Conservation (phyloP, 306 rosid genomes). For the Begonia loranthoides region DNA sequence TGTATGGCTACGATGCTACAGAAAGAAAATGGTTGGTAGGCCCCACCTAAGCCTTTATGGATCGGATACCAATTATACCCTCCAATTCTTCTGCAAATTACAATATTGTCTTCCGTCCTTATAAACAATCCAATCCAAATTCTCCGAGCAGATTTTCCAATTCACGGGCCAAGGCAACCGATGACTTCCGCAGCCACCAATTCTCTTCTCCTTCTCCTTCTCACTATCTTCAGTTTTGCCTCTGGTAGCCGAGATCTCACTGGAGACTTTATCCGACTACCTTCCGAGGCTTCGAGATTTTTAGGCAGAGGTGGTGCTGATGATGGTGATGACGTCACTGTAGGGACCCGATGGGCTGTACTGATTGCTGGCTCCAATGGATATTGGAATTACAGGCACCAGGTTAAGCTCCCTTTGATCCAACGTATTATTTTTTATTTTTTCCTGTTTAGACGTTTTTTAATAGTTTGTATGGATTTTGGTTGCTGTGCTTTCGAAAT, state of each 20-base stretch:
- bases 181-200: constrained; percentile 22
- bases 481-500: too few relatives aligned
- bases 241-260: constrained; percentile 32
- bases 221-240: constrained; percentile 13
- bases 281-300: constrained; percentile 51
- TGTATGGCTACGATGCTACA: too few relatives aligned
- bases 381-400: constrained; percentile 95
- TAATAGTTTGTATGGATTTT: too few relatives aligned
- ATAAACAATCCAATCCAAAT: too few relatives aligned
- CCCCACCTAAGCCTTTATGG: too few relatives aligned
- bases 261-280: constrained; percentile 49
- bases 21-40: too few relatives aligned
- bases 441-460: neutral
- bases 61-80: too few relatives aligned
- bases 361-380: constrained; percentile 85
- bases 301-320: constrained; percentile 16
- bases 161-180: neutral
- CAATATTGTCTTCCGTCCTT: too few relatives aligned
- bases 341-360: constrained; percentile 86
- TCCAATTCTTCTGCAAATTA: too few relatives aligned
- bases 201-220: constrained; percentile 15
- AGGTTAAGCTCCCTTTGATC: constrained; percentile 22
- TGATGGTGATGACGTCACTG: constrained; percentile 12
- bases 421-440: neutral
- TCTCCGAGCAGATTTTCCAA: too few relatives aligned